These are phyloP conservation scores for Pharus latifolius DNA, from an alignment of 176 grass and related monocot genomes.

Conservation along the genomic window DNA sequence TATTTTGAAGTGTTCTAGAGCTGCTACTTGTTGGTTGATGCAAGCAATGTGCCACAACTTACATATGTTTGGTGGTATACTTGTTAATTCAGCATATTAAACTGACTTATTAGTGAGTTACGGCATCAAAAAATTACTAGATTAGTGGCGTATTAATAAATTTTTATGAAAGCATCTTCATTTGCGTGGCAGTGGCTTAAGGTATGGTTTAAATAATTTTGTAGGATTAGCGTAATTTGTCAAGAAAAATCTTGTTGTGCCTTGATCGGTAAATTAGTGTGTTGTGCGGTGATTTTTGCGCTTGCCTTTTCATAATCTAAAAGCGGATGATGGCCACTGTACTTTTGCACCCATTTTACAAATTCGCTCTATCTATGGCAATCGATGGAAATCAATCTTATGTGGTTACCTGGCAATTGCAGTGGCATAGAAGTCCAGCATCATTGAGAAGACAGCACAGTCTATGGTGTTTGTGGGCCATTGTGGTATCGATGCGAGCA, in stretches of 20 bases:
- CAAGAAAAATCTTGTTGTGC: no score
- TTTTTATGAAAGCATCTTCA: background rate
- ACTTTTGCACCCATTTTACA: background rate
- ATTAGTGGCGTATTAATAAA: no score
- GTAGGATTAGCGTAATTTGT: background rate
- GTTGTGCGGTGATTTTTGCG: no score
- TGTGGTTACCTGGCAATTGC: constrained; percentile 1
- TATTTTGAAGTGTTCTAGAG: background rate
- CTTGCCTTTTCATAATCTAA: no score
- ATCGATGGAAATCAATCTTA: constrained; percentile 2
- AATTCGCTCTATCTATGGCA: no score
- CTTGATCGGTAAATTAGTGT: no score
- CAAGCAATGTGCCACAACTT: constrained; percentile 3
- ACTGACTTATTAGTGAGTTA: background rate
- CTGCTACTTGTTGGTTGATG: background rate
- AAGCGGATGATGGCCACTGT: no score
- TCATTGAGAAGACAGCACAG: constrained; percentile 5
- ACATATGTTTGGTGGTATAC: background rate
- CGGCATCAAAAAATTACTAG: no score
- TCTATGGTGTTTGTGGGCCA: constrained; percentile 45
- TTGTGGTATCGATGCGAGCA: constrained; percentile 63
- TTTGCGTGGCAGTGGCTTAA: background rate
- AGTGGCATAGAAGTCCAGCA: constrained; percentile 26
- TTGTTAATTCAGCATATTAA: constrained; percentile 7
- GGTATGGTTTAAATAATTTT: constrained; percentile 4